Base-by-base conservation (phyloP, 2,329 filamentous ascomycete species). In the Xylaria sp. region DNA sequence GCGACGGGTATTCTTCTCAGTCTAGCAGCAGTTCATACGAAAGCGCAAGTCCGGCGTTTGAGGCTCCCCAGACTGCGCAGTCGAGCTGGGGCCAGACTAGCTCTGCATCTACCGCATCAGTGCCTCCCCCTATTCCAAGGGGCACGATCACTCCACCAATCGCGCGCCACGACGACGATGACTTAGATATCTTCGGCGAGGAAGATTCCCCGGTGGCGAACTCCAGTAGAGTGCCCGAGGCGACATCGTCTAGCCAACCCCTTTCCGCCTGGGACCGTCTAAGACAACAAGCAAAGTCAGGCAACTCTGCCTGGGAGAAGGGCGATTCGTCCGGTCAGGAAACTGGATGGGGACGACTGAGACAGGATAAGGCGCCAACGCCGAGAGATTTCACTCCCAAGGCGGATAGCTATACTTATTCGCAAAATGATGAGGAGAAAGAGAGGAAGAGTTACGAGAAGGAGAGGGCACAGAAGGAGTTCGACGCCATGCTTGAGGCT, bases 381-480 rank as follows among this genome's bases (percentile, higher is more conserved):
- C n/a, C 63, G 7, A 59, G 48, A 16, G 69, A 70, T 4, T 23
- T 9, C 13, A 58, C 60, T 10, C 60, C 62, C 4, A 67, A 63
- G 18, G 61, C 64, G 3, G 71, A 75, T 23, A 68, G 64, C 39
- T 78, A 73, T 60, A 65, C 72, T 0, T 79, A 73, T 59, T 71
- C 72, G 2, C 62, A 64, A 2, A 61, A 68, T 1, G 76, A 78
- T 7, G 73, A 74, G 57, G 75, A 78, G 19, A 74, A 67, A 59
- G 63, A 74, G 58, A 73, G 73, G 47, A 74, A 69, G 54, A 61
- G 66, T 2, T 66, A 71, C 13, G 74, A 73, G 49, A 80, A 76
- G 66, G 73, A 74, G 7, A 74, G 79, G 62, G 79, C 80, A 4
- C 80, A 83, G 59, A 75, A 72, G 59, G 79, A 83, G 35, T 83